Evolutionary conservation across 179 eudicot species (phyloP).

Genomic region (Carnegiea gigantea): DNA sequence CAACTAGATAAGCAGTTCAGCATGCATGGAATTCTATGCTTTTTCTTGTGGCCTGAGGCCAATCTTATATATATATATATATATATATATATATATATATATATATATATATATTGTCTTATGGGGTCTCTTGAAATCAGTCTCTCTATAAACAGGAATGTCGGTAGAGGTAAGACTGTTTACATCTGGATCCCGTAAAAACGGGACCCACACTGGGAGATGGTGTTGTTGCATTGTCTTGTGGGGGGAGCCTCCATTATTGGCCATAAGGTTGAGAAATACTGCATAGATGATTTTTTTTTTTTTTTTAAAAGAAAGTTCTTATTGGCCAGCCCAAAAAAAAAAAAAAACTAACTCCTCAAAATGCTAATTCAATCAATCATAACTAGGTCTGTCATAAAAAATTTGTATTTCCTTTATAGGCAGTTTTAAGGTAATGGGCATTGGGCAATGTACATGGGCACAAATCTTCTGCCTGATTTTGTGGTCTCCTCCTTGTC

Average conservation of each 20-base stretch:
- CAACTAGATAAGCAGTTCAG: not conserved
- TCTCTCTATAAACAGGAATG: too few species aligned
- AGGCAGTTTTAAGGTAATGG: constrained; percentile 7
- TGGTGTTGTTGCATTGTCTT: too few species aligned
- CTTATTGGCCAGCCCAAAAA: not conserved
- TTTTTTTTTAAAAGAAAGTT: not conserved
- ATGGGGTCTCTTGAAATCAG: too few species aligned
- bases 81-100: too few species aligned
- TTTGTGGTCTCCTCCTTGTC: not conserved
- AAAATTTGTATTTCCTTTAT: not conserved
- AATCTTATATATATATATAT: too few species aligned
- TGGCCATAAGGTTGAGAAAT: not conserved
- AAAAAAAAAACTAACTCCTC: not conserved
- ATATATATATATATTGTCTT: too few species aligned
- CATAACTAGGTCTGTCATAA: not conserved
- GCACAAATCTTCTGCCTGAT: not conserved
- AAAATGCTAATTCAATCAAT: not conserved
- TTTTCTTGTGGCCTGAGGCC: not conserved
- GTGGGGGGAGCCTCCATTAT: not conserved
- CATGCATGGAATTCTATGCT: not conserved
- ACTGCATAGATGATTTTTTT: not conserved
- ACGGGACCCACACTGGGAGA: too few species aligned
- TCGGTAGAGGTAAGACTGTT: too few species aligned
- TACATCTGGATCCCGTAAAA: too few species aligned
- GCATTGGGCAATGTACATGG: not conserved